phyloP scores from a whole-genome alignment of 371 early-diverging fungal genomes.

The Mucor indicus region DNA sequence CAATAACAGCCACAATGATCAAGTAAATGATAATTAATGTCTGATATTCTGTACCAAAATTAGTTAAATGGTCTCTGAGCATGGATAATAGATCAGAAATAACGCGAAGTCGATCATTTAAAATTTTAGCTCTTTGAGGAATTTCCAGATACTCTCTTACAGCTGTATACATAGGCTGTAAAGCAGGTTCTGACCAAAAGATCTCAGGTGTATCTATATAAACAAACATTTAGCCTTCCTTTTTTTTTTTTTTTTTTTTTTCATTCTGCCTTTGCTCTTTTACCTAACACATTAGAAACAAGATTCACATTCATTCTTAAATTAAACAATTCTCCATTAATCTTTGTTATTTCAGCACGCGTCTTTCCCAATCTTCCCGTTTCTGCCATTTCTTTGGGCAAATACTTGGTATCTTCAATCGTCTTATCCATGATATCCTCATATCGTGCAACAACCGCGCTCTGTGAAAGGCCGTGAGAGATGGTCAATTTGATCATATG shows the following conservation, averaged over 20 bases:
- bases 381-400: constrained; percentile 51
- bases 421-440: constrained; percentile 70
- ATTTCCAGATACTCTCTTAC: constrained; percentile 72
- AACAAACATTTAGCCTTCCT: too few species aligned
- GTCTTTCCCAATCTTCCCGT: constrained; percentile 46
- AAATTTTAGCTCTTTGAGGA: constrained; percentile 74
- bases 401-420: constrained; percentile 59
- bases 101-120: constrained; percentile 79
- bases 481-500: constrained; percentile 80
- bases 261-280: background rate
- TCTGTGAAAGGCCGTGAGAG: constrained; percentile 67
- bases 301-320: constrained; percentile 59
- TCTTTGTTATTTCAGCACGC: constrained; percentile 74
- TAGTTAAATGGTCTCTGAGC: constrained; percentile 73
- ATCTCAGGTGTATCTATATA: constrained; percentile 52
- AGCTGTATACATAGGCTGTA: constrained; percentile 53
- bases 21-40: constrained; percentile 67
- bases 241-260: background rate
- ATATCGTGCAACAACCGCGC: constrained; percentile 66
- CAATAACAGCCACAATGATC: constrained; percentile 59
- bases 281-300: constrained; percentile 53
- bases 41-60: constrained; percentile 61
- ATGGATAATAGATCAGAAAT: constrained; percentile 82
- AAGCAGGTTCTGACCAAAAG: constrained; percentile 54
- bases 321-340: constrained; percentile 72